Evolutionary conservation across 208 protist genomes (phyloP).

Genomic region (Leishmania lainsoni): DNA sequence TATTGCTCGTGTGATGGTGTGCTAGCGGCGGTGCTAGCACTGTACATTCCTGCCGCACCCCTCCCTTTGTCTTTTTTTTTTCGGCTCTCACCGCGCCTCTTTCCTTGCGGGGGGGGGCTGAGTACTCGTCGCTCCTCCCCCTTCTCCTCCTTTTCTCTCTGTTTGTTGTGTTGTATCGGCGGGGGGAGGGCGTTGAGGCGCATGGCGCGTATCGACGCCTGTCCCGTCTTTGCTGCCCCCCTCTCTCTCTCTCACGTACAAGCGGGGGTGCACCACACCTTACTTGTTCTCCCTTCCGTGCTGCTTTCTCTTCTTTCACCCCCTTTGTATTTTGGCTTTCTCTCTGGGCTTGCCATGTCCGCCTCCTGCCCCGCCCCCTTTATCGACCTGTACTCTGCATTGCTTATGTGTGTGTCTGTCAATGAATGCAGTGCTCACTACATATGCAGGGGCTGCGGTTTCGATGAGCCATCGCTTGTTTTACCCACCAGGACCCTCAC

Average conservation of each 20-base stretch:
- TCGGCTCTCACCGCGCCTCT: background rate
- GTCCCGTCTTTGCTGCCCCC: too few relatives aligned
- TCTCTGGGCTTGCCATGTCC: too few relatives aligned
- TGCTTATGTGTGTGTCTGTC: background rate
- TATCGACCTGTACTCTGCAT: background rate
- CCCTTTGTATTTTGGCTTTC: too few relatives aligned
- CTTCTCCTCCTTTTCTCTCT: too few relatives aligned
- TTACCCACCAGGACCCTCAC: background rate
- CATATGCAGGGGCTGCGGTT: background rate
- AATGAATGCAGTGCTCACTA: background rate
- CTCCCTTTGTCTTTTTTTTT: background rate
- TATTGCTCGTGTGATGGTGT: background rate
- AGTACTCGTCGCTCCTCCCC: background rate
- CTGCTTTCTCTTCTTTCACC: too few relatives aligned
- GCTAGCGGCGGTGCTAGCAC: background rate
- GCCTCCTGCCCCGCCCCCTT: too few relatives aligned
- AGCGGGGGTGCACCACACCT: too few relatives aligned
- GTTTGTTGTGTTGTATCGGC: too few relatives aligned
- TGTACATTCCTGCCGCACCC: background rate
- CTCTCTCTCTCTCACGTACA: too few relatives aligned
- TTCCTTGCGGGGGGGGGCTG: background rate
- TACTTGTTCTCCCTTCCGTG: too few relatives aligned
- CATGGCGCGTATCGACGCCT: too few relatives aligned
- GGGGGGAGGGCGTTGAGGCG: too few relatives aligned
- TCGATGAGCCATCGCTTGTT: background rate